Evolutionary conservation across 1,284 basidiomycete species (phyloP).

Genomic region (Cutaneotrichosporon curvatum): DNA sequence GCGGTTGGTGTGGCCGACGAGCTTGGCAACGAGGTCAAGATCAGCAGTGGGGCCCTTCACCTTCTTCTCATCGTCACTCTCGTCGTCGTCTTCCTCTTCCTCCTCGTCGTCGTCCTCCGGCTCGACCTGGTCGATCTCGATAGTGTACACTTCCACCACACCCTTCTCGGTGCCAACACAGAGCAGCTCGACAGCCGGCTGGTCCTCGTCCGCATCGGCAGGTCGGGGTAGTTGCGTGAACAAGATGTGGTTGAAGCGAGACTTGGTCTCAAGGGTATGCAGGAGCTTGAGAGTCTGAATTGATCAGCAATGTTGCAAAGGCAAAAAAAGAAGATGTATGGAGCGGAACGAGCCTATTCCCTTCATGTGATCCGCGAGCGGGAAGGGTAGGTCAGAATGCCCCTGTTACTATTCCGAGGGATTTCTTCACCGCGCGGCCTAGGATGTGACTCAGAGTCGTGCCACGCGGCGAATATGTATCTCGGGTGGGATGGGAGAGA

Average conservation of each 20-base stretch:
- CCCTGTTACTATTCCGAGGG: not conserved
- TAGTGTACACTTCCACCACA: constrained; percentile 64
- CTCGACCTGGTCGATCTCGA: constrained; percentile 22
- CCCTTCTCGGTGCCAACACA: constrained; percentile 81
- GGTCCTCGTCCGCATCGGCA: constrained; percentile 30
- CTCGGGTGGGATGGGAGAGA: no score
- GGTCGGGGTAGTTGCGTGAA: constrained; percentile 55
- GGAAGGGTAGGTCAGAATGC: no score
- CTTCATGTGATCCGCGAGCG: not conserved
- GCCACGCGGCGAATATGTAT: no score
- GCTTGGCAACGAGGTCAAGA: constrained; percentile 30
- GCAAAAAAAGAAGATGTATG: no score
- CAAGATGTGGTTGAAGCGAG: constrained; percentile 69
- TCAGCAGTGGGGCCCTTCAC: constrained; percentile 23
- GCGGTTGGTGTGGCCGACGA: constrained; percentile 42
- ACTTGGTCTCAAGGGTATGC: constrained; percentile 63
- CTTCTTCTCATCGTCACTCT: constrained; percentile 18
- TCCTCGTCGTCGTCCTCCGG: constrained; percentile 23
- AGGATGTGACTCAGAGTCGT: no score
- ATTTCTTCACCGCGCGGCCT: not conserved
- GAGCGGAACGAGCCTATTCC: not conserved
- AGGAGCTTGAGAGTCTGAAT: constrained; percentile 65
- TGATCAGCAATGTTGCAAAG: not conserved
- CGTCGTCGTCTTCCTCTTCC: constrained; percentile 21
- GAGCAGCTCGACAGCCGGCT: constrained; percentile 51